Evolutionary conservation across 495 filamentous ascomycete species (phyloP).

Genomic region (Lentithecium fluviatile): DNA sequence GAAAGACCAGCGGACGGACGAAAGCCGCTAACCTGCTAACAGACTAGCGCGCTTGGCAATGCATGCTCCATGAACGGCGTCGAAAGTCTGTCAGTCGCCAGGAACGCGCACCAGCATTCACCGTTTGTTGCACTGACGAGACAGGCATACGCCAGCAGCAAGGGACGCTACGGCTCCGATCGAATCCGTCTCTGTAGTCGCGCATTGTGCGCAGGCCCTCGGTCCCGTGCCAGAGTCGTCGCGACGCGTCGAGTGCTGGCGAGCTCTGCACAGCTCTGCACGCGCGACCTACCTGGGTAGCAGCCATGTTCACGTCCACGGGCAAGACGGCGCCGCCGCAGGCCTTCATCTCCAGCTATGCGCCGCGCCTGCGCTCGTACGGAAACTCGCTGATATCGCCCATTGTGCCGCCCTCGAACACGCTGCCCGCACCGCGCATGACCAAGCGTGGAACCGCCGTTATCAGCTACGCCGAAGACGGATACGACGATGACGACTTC

Average conservation of each 20-base stretch:
- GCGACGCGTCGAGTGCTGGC: slow-evolving; percentile 23
- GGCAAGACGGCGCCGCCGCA: slow-evolving; percentile 59
- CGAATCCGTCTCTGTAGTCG: background rate
- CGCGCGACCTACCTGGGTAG: no score
- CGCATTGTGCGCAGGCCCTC: background rate
- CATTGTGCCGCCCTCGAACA: slow-evolving; percentile 64
- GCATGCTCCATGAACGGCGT: background rate
- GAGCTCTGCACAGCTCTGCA: slow-evolving; percentile 8
- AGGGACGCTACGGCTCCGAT: background rate
- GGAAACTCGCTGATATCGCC: slow-evolving; percentile 90
- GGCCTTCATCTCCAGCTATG: slow-evolving; percentile 87
- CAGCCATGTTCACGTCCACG: slow-evolving; percentile 33
- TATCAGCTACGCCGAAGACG: slow-evolving; percentile 97
- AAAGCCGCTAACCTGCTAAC: background rate
- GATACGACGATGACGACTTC: slow-evolving; percentile 90
- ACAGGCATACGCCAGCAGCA: no score
- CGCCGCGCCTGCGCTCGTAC: slow-evolving; percentile 85
- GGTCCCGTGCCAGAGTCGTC: background rate
- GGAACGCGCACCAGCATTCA: background rate
- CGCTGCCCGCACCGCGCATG: slow-evolving; percentile 69
- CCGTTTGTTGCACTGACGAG: background rate
- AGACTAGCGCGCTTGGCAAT: background rate
- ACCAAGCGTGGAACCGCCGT: slow-evolving; percentile 95
- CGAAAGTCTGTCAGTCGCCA: background rate
- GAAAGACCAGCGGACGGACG: background rate